Conservation (phyloP, 1,139 yeast species). For the Yarrowia galli region DNA sequence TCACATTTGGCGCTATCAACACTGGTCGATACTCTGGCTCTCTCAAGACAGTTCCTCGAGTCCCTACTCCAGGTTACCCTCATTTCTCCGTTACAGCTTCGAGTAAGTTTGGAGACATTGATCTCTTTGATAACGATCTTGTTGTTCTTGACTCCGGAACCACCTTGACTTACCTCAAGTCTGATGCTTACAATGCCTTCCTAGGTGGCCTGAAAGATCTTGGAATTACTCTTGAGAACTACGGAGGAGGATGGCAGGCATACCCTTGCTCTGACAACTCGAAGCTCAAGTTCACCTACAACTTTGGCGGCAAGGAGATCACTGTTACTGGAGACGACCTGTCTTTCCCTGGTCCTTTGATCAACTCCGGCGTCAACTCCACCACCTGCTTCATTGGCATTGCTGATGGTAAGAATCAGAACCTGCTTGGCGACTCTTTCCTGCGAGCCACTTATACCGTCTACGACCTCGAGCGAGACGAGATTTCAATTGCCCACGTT, state of each 20-base stretch:
- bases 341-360: conserved; percentile 41
- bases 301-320: conserved; percentile 1
- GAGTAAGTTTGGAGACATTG: not conserved
- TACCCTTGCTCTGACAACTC: conserved; percentile 10
- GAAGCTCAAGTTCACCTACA: conserved; percentile 41
- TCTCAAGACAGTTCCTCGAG: conserved; percentile 12
- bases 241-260: not conserved
- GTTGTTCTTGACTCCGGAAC: conserved; percentile 17
- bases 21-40: conserved; percentile 16
- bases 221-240: not conserved
- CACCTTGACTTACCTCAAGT: conserved; percentile 44
- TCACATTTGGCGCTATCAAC: conserved; percentile 21
- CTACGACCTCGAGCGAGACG: conserved; percentile 13
- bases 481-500: conserved; percentile 13
- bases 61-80: not conserved
- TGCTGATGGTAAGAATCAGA: conserved; percentile 1
- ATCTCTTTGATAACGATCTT: not conserved
- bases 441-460: conserved; percentile 14
- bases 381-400: conserved; percentile 1
- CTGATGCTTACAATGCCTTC: not conserved
- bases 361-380: not conserved
- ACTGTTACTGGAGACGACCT: conserved; percentile 39
- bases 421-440: conserved; percentile 21
- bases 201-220: conserved; percentile 43
- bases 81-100: conserved; percentile 1